Base-by-base conservation (phyloP, 176 grass and related monocot species). In the Themeda triandra region DNA sequence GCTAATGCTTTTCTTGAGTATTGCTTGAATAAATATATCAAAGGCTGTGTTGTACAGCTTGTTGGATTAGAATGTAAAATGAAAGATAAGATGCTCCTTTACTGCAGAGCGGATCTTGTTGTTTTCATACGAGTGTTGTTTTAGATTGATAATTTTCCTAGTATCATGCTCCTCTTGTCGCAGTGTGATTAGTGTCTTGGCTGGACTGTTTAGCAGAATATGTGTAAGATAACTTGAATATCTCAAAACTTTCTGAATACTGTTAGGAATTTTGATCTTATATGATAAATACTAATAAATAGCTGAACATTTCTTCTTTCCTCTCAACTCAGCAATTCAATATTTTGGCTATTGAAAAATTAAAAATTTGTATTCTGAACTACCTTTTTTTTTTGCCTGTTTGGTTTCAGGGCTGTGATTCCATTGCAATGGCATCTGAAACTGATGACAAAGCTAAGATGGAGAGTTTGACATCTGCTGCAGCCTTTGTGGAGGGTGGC, bases 401-500 rank as follows among this genome's bases (percentile, higher is more conserved):
- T 90, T 51, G 59, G 69, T 80, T 24, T 62, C 67, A 54, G 75
- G 48, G 49, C 69, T 75, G 27, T 51, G 63, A 67, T 64, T 54
- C 35, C 23, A 39, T 84, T 75, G 40, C 40, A 80, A 90, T 90
- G 89, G 84, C 89, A 44, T 90, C 84, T 51, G 89, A 15, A 80
- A 87, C 80, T 76, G 86, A 89, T 46, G 83, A 92, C 49, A 92
- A 80, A 49, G 87, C 84, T 37, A 92, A 94, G 65, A 90, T 95
- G 81, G 96, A 98, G 83, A 70, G 77, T 81, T 87, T 89, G 39
- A 86, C 91, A 75, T 98, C 96, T 25, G 53, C 96, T 19, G 89
- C 81, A 11, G 93, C 96, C 77, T 98, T 98, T 77, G 96, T 98
- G 18, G 93, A 95, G 78, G 96, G 93, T 82, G 96, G 96, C 24